Base-by-base conservation (phyloP, 805 yeast genomes). In the Myxozyma kluyveri region DNA sequence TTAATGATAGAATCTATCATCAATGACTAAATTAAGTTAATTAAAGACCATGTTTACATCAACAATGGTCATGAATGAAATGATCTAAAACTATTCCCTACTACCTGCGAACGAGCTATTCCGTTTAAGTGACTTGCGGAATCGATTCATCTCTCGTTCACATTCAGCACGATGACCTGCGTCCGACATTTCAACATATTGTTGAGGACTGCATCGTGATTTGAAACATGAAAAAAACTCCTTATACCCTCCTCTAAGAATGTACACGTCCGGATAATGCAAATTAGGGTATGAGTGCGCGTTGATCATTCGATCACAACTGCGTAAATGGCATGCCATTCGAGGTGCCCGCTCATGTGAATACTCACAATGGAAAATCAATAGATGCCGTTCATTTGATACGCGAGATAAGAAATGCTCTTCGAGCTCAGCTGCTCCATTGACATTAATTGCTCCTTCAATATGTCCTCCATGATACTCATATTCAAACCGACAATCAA, bases 401-500 rank as follows among this genome's bases (percentile, higher is more conserved):
- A 60, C 60, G 6, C 71, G 49, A 17, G 61, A 61, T 22, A 77
- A 70, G 57, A 89, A 76, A 43, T 68, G 66, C 35, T 75, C 70
- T 62, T 88, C 95, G 39, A 91, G 72, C 44, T 80, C 84, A 49
- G 78, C 78, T 60, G 84, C 83, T 33, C 84, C 78, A 37, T 86
- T 81, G 27, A 89, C 75, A 67, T 91, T 93, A 48, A 86, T 62
- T 5, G 98, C 95, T 42, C 85, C 83, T 42, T 76, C 79, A 42
- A 93, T 88, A 68, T 93, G 99, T 26, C 99, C 99, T 29, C 98
- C 98, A 37, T 79, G 75, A 67, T 74, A 93, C 69, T 93, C 99
- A 71, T 91, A 91, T 62, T 83, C 88, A 65, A 93, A 93, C 48
- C 99, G 79, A 66, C 98, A 89, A 70, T 93, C 99, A 7, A 93